Conservation (phyloP, 305 asterid genomes). For the Fraxinus velutina region DNA sequence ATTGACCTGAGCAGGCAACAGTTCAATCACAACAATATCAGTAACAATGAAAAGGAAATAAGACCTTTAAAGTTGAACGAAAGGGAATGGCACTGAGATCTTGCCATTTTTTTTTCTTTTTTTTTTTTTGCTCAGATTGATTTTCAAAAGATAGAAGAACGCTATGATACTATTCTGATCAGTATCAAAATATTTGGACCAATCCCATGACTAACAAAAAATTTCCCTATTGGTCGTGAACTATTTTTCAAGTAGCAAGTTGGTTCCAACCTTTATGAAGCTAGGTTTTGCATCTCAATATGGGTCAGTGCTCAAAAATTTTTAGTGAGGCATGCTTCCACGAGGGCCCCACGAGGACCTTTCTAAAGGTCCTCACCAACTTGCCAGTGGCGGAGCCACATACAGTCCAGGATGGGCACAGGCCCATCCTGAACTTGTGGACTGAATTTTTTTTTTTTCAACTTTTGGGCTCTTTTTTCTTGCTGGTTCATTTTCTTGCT, state of each 20-base stretch:
- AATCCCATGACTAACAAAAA: constrained; percentile 55
- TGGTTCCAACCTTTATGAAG: not conserved
- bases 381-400: too few species aligned
- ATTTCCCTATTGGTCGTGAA: constrained; percentile 20
- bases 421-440: too few species aligned
- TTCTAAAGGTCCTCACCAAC: not conserved
- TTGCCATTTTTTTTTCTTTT: constrained; percentile 25
- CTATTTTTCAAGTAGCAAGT: not conserved
- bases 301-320: not conserved
- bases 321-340: not conserved
- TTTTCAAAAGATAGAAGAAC: constrained; percentile 36
- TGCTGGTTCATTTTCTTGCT: too few species aligned
- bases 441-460: too few species aligned
- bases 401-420: too few species aligned
- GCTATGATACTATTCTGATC: constrained; percentile 31
- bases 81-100: constrained; percentile 16
- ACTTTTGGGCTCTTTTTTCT: too few species aligned
- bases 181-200: constrained; percentile 43
- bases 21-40: constrained; percentile 20
- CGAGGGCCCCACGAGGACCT: not conserved
- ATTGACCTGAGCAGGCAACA: constrained; percentile 56
- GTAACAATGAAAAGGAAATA: not conserved
- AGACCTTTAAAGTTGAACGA: not conserved
- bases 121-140: constrained; percentile 35
- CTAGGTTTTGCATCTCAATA: not conserved